Percentiles rank a stretch among this genome's conserved stretches.
Conservation (phyloP, 768 basidiomycete species). For the Punctularia strigosozonata region DNA sequence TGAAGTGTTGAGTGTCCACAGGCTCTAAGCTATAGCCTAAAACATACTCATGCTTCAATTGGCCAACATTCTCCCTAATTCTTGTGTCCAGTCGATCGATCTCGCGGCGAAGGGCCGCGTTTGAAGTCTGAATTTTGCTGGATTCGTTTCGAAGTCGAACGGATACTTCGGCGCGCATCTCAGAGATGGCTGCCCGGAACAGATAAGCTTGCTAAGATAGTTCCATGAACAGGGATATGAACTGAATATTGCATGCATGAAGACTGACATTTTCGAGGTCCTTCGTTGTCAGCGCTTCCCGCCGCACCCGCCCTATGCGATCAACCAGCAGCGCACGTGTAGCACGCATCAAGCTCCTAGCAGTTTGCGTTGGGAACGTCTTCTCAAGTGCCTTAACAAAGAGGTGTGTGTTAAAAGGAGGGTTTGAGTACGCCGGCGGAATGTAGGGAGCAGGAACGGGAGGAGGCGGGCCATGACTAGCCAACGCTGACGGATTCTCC, state of each 20-base stretch:
- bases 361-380: constrained; percentile 63
- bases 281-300: constrained; percentile 62
- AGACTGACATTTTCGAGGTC: constrained; percentile 71
- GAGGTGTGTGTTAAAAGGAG: constrained; percentile 75
- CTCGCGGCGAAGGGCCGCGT: constrained; percentile 71
- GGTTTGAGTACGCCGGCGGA: constrained; percentile 39
- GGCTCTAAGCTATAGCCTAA: not conserved
- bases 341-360: constrained; percentile 74
- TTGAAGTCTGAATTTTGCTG: constrained; percentile 66
- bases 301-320: constrained; percentile 54
- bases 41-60: constrained; percentile 85
- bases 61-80: constrained; percentile 88
- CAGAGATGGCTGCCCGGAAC: constrained; percentile 86
- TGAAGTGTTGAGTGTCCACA: constrained; percentile 3
- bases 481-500: too few relatives aligned
- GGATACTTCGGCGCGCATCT: constrained; percentile 77
- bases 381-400: constrained; percentile 64
- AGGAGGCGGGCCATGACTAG: too few relatives aligned
- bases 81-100: constrained; percentile 77
- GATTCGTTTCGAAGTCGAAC: constrained; percentile 77
- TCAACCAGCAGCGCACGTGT: constrained; percentile 72
- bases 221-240: not conserved
- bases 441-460: constrained; percentile 7
- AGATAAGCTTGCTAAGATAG: constrained; percentile 78
- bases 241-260: not conserved